Conservation (phyloP, 768 basidiomycete genomes). For the Kwoniella dendrophila region DNA sequence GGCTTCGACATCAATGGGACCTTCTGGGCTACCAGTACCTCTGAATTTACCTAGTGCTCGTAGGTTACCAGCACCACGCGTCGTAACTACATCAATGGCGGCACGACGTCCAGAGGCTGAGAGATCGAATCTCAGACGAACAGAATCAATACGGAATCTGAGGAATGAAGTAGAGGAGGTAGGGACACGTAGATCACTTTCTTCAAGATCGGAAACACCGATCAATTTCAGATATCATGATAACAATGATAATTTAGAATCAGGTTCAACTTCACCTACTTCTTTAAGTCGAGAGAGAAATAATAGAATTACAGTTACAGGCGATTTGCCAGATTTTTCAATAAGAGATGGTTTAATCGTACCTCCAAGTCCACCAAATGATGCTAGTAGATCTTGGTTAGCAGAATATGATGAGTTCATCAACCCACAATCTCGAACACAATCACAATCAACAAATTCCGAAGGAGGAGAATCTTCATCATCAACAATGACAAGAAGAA, state of each 20-base stretch:
- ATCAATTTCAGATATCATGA: background rate
- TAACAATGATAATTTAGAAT: background rate
- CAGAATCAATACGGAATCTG: too few species aligned
- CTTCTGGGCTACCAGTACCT: background rate
- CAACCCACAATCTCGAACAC: background rate
- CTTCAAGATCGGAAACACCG: background rate
- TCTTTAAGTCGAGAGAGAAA: conserved; percentile 12
- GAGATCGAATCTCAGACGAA: too few species aligned
- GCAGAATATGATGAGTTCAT: conserved; percentile 9
- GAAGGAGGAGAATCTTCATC: background rate
- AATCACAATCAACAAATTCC: background rate
- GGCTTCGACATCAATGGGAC: conserved; percentile 3
- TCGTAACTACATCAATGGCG: too few species aligned
- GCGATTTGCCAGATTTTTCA: background rate
- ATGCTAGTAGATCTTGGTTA: conserved; percentile 14
- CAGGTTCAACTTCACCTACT: conserved; percentile 3
- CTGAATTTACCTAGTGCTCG: too few species aligned
- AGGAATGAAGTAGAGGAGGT: too few species aligned
- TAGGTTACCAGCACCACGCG: too few species aligned
- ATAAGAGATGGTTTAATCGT: background rate
- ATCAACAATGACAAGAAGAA: background rate
- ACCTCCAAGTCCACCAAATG: conserved; percentile 6
- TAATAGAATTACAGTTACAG: background rate
- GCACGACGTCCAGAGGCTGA: too few species aligned
- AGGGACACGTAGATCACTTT: too few species aligned